Conservation (phyloP, 176 grass and related monocot genomes). For the Tuctoria greenei region DNA sequence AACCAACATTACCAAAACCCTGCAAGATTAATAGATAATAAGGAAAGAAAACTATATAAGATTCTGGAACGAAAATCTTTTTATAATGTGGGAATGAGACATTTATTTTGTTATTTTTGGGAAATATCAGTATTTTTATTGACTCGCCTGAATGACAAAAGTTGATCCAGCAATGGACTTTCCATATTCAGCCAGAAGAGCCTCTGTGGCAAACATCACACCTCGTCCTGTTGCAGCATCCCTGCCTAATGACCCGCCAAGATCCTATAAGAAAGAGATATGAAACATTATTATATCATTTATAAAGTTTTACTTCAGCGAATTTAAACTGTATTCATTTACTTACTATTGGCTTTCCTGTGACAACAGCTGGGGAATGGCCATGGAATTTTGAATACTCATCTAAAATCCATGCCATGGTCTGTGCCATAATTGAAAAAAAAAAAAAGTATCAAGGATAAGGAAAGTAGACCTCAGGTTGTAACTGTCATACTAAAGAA, state of each 20-base stretch:
- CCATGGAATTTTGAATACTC: slow-evolving; percentile 96
- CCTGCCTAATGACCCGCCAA: slow-evolving; percentile 88
- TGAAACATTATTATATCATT: neutral
- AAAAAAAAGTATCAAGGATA: slow-evolving; percentile 8
- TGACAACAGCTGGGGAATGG: slow-evolving; percentile 87
- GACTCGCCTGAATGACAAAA: slow-evolving; percentile 86
- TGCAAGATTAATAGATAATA: slow-evolving; percentile 34
- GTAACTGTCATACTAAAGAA: too few species aligned
- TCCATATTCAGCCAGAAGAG: slow-evolving; percentile 77
- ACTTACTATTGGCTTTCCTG: slow-evolving; percentile 92
- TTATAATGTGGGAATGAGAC: neutral
- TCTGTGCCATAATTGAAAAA: slow-evolving; percentile 44
- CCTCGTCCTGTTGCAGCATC: slow-evolving; percentile 91
- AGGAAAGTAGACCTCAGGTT: too few species aligned
- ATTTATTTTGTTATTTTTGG: neutral
- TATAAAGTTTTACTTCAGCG: neutral
- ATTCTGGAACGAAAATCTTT: neutral
- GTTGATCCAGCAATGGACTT: slow-evolving; percentile 72
- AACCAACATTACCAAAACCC: slow-evolving; percentile 98
- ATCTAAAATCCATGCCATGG: slow-evolving; percentile 96
- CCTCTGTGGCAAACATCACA: slow-evolving; percentile 86
- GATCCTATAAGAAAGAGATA: slow-evolving; percentile 49
- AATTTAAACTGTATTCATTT: neutral
- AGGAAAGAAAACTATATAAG: neutral
- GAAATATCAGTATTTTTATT: neutral